These are phyloP conservation scores for Tulasnella sp. DNA, from an alignment of 768 basidiomycete genomes.

Conservation along the genomic window DNA sequence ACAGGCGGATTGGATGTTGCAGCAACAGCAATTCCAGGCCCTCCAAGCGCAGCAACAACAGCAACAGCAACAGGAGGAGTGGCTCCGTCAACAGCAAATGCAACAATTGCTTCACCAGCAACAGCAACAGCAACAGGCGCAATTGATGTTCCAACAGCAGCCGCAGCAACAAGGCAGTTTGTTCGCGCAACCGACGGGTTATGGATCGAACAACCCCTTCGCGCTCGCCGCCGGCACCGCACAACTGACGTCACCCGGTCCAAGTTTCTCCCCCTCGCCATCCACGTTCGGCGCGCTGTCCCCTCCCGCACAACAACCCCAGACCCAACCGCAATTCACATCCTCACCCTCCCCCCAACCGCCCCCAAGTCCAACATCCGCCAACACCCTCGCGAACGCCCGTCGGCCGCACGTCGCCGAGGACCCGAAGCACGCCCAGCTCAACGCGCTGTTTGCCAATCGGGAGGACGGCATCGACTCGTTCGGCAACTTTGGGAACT, in stretches of 20 bases:
- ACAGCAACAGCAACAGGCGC: conserved; percentile 34
- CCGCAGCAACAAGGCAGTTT: conserved; percentile 10
- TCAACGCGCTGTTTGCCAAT: conserved; percentile 76
- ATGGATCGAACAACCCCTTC: conserved; percentile 92
- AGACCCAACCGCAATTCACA: conserved; percentile 27
- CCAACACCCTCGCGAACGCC: conserved; percentile 21
- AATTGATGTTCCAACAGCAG: conserved; percentile 25
- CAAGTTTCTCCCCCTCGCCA: conserved; percentile 21
- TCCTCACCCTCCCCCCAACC: conserved; percentile 32
- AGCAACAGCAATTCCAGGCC: conserved; percentile 30
- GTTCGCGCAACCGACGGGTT: conserved; percentile 25
- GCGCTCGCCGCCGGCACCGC: conserved; percentile 33
- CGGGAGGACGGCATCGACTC: conserved; percentile 90
- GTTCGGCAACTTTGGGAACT: conserved; percentile 75
- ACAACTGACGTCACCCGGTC: conserved; percentile 20
- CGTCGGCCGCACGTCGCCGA: conserved; percentile 23
- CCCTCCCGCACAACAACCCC: conserved; percentile 32
- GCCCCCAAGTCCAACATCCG: conserved; percentile 31
- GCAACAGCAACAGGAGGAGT: conserved; percentile 21
- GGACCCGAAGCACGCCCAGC: conserved; percentile 59
- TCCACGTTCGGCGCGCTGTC: conserved; percentile 20
- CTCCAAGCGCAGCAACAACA: conserved; percentile 25
- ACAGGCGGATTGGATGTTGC: conserved; percentile 31
- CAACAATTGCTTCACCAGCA: conserved; percentile 28
- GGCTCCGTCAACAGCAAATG: conserved; percentile 33